Conservation (phyloP, 768 basidiomycete species). For the Suillus decipiens region DNA sequence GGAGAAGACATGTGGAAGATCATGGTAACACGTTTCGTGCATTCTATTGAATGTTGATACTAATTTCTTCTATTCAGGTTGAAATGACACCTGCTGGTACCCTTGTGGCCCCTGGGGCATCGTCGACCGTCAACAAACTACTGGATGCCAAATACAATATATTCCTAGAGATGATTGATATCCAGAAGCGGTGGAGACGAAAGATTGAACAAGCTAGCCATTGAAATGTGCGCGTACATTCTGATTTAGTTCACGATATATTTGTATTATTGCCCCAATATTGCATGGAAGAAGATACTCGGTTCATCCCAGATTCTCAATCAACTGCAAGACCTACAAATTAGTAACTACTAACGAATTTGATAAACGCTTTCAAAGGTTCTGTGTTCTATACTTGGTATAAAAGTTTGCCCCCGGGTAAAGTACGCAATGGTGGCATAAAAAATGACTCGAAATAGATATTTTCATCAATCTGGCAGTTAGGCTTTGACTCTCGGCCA, state of each 20-base stretch:
- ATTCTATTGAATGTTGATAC: not conserved
- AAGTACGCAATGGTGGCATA: not conserved
- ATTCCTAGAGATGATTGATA: constrained; percentile 84
- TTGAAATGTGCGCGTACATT: constrained; percentile 11
- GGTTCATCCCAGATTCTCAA: too few species aligned
- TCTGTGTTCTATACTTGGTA: not conserved
- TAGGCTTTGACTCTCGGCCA: constrained; percentile 13
- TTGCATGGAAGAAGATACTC: not conserved
- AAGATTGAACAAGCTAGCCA: constrained; percentile 65
- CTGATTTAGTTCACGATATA: not conserved
- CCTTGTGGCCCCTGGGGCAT: constrained; percentile 64
- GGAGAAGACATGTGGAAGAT: constrained; percentile 83
- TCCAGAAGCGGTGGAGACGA: constrained; percentile 85
- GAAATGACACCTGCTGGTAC: constrained; percentile 91
- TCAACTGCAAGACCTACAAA: not conserved
- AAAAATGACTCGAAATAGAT: not conserved
- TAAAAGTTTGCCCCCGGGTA: not conserved
- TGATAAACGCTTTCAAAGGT: not conserved
- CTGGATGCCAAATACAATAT: constrained; percentile 93
- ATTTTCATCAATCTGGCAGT: not conserved
- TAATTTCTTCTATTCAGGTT: constrained; percentile 46
- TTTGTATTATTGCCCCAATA: constrained; percentile 2
- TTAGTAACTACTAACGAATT: not conserved
- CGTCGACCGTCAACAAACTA: constrained; percentile 65
- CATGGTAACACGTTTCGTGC: constrained; percentile 59